phyloP scores from a whole-genome alignment of 805 yeast species.

The Wickerhamiella kazuoi region DNA sequence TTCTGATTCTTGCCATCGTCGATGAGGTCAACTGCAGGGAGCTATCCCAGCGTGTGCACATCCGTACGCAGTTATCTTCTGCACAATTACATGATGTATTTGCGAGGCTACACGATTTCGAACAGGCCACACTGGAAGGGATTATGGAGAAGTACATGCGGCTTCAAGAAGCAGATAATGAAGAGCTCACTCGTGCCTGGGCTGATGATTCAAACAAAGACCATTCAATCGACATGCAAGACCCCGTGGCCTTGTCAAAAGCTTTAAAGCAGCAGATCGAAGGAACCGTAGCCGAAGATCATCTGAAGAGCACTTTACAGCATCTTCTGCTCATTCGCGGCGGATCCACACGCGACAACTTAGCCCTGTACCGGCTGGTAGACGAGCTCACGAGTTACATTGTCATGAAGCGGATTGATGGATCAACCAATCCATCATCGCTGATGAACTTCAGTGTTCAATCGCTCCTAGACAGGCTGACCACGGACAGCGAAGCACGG shows the following conservation, averaged over 20 bases:
- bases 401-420: slow-evolving; percentile 23
- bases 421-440: slow-evolving; percentile 31
- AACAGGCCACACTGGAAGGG: slow-evolving; percentile 42
- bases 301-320: slow-evolving; percentile 45
- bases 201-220: not conserved
- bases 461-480: slow-evolving; percentile 47
- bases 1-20: slow-evolving; percentile 46
- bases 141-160: slow-evolving; percentile 48
- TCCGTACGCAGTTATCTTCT: slow-evolving; percentile 43
- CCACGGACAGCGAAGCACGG: slow-evolving; percentile 73
- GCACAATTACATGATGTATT: slow-evolving; percentile 40
- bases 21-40: slow-evolving; percentile 16
- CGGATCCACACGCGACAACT: slow-evolving; percentile 25
- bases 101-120: slow-evolving; percentile 32
- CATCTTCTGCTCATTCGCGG: slow-evolving; percentile 36
- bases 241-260: slow-evolving; percentile 51
- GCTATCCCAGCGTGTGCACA: slow-evolving; percentile 28
- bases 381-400: slow-evolving; percentile 44
- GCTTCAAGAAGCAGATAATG: slow-evolving; percentile 26
- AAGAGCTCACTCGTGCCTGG: slow-evolving; percentile 20
- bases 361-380: slow-evolving; percentile 38
- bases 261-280: slow-evolving; percentile 40
- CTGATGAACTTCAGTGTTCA: slow-evolving; percentile 62
- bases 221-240: slow-evolving; percentile 26
- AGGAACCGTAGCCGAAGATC: slow-evolving; percentile 41